phyloP scores from a whole-genome alignment of 495 filamentous ascomycete genomes.

The Podospora comata region DNA sequence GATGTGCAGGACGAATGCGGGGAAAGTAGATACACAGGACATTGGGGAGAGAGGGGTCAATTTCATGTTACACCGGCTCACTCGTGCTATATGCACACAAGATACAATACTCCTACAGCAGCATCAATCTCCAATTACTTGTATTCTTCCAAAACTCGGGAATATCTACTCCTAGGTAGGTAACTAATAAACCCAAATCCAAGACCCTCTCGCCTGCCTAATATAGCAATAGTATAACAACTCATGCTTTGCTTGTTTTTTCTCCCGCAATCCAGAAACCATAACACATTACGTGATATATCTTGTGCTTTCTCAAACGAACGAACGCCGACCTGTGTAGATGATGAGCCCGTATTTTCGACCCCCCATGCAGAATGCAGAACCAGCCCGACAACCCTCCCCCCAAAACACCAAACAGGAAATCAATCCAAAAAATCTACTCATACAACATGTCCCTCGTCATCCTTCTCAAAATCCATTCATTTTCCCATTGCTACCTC shows the following conservation, averaged over 20 bases:
- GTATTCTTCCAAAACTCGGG: not conserved
- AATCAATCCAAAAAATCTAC: not conserved
- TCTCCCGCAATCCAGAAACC: not conserved
- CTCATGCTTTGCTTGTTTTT: not conserved
- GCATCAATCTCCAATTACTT: not conserved
- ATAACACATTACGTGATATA: constrained; percentile 6
- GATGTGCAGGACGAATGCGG: not conserved
- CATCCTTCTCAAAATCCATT: constrained; percentile 13
- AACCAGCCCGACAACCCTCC: not conserved
- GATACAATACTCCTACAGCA: not conserved
- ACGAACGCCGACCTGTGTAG: not conserved
- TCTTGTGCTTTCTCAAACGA: not conserved
- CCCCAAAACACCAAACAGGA: not conserved
- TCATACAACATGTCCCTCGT: not conserved
- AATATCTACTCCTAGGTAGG: not conserved
- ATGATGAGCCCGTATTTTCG: not conserved
- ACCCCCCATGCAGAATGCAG: not conserved
- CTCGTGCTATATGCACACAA: not conserved
- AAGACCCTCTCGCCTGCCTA: not conserved
- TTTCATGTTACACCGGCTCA: not conserved
- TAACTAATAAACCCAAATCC: not conserved
- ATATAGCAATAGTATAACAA: not conserved
- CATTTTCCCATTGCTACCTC: constrained; percentile 20
- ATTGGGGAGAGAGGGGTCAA: not conserved
- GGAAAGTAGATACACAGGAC: not conserved